Conservation (phyloP, 495 filamentous ascomycete species). For the Xylaria grammica region DNA sequence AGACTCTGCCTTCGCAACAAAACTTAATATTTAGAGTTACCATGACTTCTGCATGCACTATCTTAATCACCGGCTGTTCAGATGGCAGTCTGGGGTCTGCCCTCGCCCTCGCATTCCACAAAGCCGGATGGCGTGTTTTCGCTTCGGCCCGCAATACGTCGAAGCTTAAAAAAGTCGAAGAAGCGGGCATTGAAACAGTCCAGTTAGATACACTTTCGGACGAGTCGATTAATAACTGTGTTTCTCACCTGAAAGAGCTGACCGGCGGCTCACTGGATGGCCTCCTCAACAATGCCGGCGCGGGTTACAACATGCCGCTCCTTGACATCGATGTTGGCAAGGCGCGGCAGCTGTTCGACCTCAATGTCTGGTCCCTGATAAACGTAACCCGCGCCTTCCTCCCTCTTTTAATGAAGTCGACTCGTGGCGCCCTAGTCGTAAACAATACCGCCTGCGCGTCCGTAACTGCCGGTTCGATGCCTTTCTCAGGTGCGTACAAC, state of each 20-base stretch:
- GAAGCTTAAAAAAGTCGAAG: constrained; percentile 32
- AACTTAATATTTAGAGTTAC: neutral
- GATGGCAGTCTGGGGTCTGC: constrained; percentile 51
- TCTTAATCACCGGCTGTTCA: constrained; percentile 56
- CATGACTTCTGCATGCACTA: neutral
- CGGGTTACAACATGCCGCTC: constrained; percentile 43
- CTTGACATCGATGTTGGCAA: constrained; percentile 50
- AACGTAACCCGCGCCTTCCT: neutral
- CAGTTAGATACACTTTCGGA: constrained; percentile 25
- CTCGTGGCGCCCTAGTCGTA: neutral
- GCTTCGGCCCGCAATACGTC: constrained; percentile 44
- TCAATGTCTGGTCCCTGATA: constrained; percentile 49
- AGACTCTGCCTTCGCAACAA: neutral
- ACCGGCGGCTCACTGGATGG: constrained; percentile 46
- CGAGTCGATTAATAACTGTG: constrained; percentile 20
- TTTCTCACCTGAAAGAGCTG: constrained; percentile 6
- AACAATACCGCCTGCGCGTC: neutral
- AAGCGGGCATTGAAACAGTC: constrained; percentile 32
- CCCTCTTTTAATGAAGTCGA: neutral
- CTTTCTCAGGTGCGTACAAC: constrained; percentile 29
- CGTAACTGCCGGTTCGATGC: neutral
- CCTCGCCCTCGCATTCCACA: constrained; percentile 24
- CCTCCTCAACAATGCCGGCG: constrained; percentile 62
- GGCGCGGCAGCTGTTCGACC: constrained; percentile 52
- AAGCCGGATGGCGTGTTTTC: constrained; percentile 44